phyloP scores from a whole-genome alignment of 768 basidiomycete species.

The Filobasidium wieringae region DNA sequence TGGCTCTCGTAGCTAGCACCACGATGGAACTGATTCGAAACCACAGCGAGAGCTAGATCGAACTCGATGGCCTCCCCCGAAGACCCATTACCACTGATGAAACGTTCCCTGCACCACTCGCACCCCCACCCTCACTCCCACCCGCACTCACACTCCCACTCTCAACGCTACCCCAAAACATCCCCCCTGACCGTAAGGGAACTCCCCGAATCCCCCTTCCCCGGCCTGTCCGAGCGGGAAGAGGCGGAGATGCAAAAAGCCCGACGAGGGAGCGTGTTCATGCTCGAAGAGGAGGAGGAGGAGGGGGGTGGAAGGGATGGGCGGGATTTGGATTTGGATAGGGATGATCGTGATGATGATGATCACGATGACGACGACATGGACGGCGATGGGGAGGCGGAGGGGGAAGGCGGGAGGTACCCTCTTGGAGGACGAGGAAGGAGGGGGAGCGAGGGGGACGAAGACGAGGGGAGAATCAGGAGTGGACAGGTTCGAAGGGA shows the following conservation, averaged over 20 bases:
- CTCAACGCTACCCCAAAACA: slow-evolving; percentile 19
- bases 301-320: background rate
- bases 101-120: background rate
- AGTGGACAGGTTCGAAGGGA: no score
- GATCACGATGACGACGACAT: background rate
- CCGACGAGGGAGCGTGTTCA: slow-evolving; percentile 6
- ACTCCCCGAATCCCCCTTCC: slow-evolving; percentile 26
- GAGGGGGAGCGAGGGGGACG: slow-evolving; percentile 4
- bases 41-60: slow-evolving; percentile 37
- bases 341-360: background rate
- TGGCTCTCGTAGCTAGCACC: no score
- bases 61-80: slow-evolving; percentile 17
- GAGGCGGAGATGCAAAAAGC: slow-evolving; percentile 35
- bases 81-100: slow-evolving; percentile 15
- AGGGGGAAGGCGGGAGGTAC: slow-evolving; percentile 16
- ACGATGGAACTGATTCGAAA: background rate
- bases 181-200: slow-evolving; percentile 34
- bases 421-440: slow-evolving; percentile 5
- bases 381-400: slow-evolving; percentile 4
- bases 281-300: slow-evolving; percentile 11
- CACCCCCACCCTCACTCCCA: background rate
- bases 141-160: background rate
- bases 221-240: slow-evolving; percentile 32
- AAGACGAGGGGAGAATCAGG: slow-evolving; percentile 3
- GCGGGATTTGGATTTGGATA: background rate